Conservation (phyloP, 208 protist genomes). For the Trichomonas tenax region DNA sequence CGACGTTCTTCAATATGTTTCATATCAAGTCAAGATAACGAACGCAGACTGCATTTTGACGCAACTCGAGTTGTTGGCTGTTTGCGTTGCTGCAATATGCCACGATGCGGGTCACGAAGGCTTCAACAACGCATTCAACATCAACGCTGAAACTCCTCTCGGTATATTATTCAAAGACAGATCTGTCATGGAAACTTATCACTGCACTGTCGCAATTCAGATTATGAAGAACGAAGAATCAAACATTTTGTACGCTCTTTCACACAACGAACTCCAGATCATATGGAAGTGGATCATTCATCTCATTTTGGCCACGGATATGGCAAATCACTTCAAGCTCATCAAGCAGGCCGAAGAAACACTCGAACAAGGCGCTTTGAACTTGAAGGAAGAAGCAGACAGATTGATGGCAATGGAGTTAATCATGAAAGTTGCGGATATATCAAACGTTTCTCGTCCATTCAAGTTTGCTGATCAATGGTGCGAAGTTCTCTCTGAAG, state of each 20-base stretch:
- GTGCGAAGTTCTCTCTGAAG: background rate
- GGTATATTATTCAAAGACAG: slow-evolving; percentile 55
- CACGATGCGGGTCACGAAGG: slow-evolving; percentile 89
- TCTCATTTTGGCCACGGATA: slow-evolving; percentile 48
- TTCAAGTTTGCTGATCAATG: background rate
- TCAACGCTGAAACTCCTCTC: slow-evolving; percentile 62
- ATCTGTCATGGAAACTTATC: slow-evolving; percentile 48
- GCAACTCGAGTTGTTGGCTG: slow-evolving; percentile 58
- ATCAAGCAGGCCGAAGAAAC: background rate
- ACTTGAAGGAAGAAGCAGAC: background rate
- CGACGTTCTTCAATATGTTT: slow-evolving; percentile 50
- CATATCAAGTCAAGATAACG: slow-evolving; percentile 30
- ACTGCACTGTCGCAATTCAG: slow-evolving; percentile 33
- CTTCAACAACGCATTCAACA: slow-evolving; percentile 79
- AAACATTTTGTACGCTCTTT: slow-evolving; percentile 34
- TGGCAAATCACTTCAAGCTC: slow-evolving; percentile 41
- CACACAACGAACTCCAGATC: slow-evolving; percentile 25
- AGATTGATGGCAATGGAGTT: slow-evolving; percentile 1
- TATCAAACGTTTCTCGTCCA: background rate
- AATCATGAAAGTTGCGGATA: background rate
- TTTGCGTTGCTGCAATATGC: slow-evolving; percentile 65
- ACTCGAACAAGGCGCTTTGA: background rate
- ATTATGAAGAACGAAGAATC: slow-evolving; percentile 24
- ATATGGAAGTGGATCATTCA: slow-evolving; percentile 36
- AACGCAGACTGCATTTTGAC: slow-evolving; percentile 48